Conservation (phyloP, 2,329 filamentous ascomycete species). For the Coccinonectria pachysandricola region DNA sequence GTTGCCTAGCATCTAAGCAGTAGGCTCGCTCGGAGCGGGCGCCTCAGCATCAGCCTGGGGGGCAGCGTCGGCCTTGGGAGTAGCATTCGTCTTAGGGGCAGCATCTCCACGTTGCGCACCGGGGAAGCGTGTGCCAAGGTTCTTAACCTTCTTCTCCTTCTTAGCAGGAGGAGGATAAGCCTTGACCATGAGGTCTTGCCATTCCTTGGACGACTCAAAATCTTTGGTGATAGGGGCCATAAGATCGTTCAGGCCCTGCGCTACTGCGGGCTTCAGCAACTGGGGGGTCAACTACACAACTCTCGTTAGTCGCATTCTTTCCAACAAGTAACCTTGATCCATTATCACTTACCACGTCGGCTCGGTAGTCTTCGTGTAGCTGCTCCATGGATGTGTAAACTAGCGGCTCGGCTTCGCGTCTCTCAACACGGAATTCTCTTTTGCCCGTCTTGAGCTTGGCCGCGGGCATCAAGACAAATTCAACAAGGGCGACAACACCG, state of each 20-base stretch:
- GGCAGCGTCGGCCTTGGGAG: slow-evolving; percentile 7
- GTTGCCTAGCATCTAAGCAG: no score
- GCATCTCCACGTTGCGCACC: slow-evolving; percentile 21
- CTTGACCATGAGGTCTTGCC: slow-evolving; percentile 58
- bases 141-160: slow-evolving; percentile 69
- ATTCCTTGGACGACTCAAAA: slow-evolving; percentile 62
- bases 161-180: slow-evolving; percentile 70
- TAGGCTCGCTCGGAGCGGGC: no score
- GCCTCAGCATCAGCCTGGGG: no score
- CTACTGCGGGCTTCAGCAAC: slow-evolving; percentile 74
- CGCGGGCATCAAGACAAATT: slow-evolving; percentile 76
- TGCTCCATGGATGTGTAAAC: slow-evolving; percentile 68
- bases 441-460: slow-evolving; percentile 47
- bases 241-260: slow-evolving; percentile 60
- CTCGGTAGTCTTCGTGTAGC: slow-evolving; percentile 69
- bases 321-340: rapidly evolving
- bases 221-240: slow-evolving; percentile 68
- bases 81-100: slow-evolving; percentile 8
- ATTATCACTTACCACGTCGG: slow-evolving; percentile 54
- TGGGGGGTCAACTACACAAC: slow-evolving; percentile 61
- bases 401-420: slow-evolving; percentile 62
- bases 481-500: slow-evolving; percentile 75
- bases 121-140: slow-evolving; percentile 59
- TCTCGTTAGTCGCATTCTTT: slow-evolving; percentile 1
- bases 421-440: slow-evolving; percentile 57